Conservation (phyloP, 1,284 basidiomycete species). For the Jaminaea rosea region DNA sequence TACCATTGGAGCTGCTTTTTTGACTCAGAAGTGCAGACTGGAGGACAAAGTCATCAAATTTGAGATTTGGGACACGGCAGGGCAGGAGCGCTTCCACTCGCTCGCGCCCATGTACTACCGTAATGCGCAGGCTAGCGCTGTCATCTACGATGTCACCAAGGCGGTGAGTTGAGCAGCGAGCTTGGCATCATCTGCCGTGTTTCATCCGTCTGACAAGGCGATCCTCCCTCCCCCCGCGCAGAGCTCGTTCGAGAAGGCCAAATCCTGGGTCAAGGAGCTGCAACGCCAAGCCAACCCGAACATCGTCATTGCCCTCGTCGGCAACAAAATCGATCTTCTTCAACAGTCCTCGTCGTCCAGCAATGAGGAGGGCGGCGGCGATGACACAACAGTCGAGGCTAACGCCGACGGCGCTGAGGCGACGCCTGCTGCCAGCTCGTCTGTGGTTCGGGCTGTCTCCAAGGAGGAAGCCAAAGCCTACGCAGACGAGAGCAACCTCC, state of each 20-base stretch:
- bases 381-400: slow-evolving; percentile 48
- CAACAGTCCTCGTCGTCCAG: slow-evolving; percentile 60
- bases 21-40: slow-evolving; percentile 59
- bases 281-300: slow-evolving; percentile 98
- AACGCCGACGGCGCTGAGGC: slow-evolving; percentile 44
- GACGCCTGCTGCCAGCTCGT: slow-evolving; percentile 9
- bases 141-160: slow-evolving; percentile 95
- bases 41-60: slow-evolving; percentile 65
- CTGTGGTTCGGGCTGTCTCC: slow-evolving; percentile 35
- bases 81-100: slow-evolving; percentile 88
- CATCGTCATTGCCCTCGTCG: slow-evolving; percentile 68
- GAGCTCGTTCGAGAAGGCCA: slow-evolving; percentile 92
- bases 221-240: no score
- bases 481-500: slow-evolving; percentile 77
- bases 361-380: slow-evolving; percentile 11
- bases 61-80: slow-evolving; percentile 93
- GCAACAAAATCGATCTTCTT: slow-evolving; percentile 67
- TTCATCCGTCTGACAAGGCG: no score
- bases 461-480: slow-evolving; percentile 88
- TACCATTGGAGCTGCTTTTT: slow-evolving; percentile 90
- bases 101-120: slow-evolving; percentile 97
- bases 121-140: slow-evolving; percentile 94
- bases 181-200: no score
- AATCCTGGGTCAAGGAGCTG: slow-evolving; percentile 99
- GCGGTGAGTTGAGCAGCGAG: slow-evolving; percentile 21